Conservation (phyloP, 192 early-diverging fungal species). For the Geranomyces michiganensis region DNA sequence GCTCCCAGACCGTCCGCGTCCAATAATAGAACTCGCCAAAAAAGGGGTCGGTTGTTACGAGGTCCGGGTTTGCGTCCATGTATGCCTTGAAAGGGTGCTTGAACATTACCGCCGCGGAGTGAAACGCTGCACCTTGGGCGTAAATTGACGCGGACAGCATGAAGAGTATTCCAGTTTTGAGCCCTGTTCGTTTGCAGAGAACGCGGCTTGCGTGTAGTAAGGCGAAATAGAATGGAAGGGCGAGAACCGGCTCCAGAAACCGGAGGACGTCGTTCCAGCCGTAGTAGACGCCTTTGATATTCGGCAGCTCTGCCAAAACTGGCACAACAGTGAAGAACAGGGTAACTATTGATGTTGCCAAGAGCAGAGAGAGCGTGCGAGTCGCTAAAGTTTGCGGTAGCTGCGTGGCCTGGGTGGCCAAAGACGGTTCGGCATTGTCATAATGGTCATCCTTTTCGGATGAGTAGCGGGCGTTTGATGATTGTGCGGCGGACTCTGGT, state of each 20-base stretch:
- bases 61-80: constrained; percentile 14
- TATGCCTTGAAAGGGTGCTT: constrained; percentile 33
- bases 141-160: constrained; percentile 35
- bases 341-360: constrained; percentile 2
- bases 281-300: constrained; percentile 25
- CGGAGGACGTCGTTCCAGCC: constrained; percentile 35
- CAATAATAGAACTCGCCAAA: constrained; percentile 31
- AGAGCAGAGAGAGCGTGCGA: constrained; percentile 14
- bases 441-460: too few species aligned
- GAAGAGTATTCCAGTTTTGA: constrained; percentile 15
- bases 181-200: too few species aligned
- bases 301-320: constrained; percentile 31
- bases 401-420: too few species aligned
- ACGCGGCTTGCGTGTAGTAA: too few species aligned
- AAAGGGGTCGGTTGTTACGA: constrained; percentile 15
- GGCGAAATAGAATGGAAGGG: constrained; percentile 31
- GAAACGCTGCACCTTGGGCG: constrained; percentile 47
- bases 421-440: too few species aligned
- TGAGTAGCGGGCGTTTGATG: too few species aligned
- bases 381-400: neutral
- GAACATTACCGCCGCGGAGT: constrained; percentile 43
- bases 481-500: too few species aligned
- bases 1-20: constrained; percentile 41
- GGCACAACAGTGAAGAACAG: constrained; percentile 39
- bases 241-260: constrained; percentile 39